Conservation (phyloP, 352 stramenopile genomes). For the Phytophthora fragariaefolia region DNA sequence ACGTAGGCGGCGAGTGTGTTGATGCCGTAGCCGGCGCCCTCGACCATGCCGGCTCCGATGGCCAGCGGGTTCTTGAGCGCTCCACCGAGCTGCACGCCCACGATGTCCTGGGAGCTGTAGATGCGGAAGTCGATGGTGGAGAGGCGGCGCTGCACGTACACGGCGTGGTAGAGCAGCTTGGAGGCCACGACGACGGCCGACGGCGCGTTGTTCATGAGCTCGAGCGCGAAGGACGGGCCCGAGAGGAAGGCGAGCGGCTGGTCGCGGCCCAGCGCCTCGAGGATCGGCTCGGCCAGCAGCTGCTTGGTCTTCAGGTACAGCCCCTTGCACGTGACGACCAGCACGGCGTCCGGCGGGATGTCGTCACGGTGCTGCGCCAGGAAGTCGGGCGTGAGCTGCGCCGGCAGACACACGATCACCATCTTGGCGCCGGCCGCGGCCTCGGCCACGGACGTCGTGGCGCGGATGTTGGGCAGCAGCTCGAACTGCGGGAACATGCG, state of each 20-base stretch:
- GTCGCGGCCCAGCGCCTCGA: constrained; percentile 90
- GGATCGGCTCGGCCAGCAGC: constrained; percentile 96
- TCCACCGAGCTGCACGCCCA: constrained; percentile 96
- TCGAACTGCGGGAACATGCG: constrained; percentile 91
- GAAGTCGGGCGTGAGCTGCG: constrained; percentile 94
- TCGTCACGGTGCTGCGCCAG: constrained; percentile 84
- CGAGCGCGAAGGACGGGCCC: constrained; percentile 95
- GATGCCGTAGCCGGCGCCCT: constrained; percentile 96
- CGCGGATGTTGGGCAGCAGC: constrained; percentile 83
- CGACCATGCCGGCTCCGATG: constrained; percentile 97
- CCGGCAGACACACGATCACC: constrained; percentile 96
- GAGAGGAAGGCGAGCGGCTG: constrained; percentile 96
- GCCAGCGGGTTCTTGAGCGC: constrained; percentile 98
- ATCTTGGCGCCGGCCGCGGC: constrained; percentile 90
- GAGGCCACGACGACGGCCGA: constrained; percentile 96
- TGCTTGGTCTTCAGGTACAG: constrained; percentile 96
- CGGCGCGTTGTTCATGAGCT: constrained; percentile 95
- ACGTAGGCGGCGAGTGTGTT: constrained; percentile 96
- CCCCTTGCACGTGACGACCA: constrained; percentile 95
- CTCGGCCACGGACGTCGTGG: constrained; percentile 89
- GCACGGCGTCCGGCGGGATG: constrained; percentile 90
- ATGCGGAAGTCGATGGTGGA: constrained; percentile 93
- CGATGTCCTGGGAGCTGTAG: constrained; percentile 94
- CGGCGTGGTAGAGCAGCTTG: constrained; percentile 91
- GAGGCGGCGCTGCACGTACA: constrained; percentile 84